phyloP scores from a whole-genome alignment of 257 asterid species.

The Petrea volubilis region DNA sequence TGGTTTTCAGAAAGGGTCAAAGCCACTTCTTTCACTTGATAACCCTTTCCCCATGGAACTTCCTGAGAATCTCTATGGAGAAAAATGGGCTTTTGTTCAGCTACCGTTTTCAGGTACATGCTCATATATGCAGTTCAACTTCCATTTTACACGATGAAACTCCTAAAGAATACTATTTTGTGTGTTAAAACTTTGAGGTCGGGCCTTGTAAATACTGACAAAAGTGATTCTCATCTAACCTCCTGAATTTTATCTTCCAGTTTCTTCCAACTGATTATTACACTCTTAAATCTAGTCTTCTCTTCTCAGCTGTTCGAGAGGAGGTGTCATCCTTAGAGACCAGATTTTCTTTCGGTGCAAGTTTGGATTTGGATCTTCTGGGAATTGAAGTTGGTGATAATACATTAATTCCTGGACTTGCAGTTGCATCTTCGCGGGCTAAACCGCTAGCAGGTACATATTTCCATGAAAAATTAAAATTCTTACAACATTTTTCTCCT shows the following conservation, averaged over 20 bases:
- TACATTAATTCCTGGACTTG: slow-evolving; percentile 84
- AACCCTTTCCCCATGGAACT: slow-evolving; percentile 92
- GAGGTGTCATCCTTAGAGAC: slow-evolving; percentile 67
- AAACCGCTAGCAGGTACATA: slow-evolving; percentile 74
- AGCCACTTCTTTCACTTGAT: slow-evolving; percentile 74
- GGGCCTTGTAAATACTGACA: not conserved
- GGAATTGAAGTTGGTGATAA: slow-evolving; percentile 80
- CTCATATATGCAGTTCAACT: not conserved
- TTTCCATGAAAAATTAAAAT: not conserved
- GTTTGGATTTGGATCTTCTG: slow-evolving; percentile 85
- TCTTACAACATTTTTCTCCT: not conserved
- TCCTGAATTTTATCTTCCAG: not conserved
- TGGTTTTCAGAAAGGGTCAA: slow-evolving; percentile 80
- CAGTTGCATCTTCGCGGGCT: slow-evolving; percentile 91
- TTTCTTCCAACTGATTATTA: not conserved
- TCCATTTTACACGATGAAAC: not conserved
- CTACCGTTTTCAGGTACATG: slow-evolving; percentile 74
- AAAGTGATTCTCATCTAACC: no score
- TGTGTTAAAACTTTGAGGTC: not conserved
- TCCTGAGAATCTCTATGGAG: slow-evolving; percentile 87
- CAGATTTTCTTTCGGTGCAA: slow-evolving; percentile 67
- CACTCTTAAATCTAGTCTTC: slow-evolving; percentile 5
- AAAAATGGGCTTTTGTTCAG: slow-evolving; percentile 96
- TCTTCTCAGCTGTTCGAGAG: slow-evolving; percentile 66
- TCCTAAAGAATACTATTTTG: no score